Base-by-base conservation (phyloP, 2,329 filamentous ascomycete species). In the Parastagonospora nodorum region DNA sequence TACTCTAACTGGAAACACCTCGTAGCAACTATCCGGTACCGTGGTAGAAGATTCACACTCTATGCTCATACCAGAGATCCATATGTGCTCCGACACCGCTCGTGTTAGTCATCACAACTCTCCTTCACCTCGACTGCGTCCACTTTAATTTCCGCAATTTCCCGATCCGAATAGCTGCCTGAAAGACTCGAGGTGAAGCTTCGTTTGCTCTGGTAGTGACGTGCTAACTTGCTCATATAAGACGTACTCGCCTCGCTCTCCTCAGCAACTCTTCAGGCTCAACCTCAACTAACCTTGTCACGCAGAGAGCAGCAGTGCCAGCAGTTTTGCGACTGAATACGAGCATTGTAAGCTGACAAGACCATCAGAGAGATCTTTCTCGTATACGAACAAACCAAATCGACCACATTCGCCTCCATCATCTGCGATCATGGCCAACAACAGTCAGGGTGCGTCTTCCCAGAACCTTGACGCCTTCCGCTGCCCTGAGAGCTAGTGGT, bases 81-180 rank as follows among this genome's bases (percentile, higher is more conserved):
- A 5, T 24, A 5, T 24, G 3, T 24, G 19, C 19, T 24, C 19
- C 19, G 19, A 24, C 19, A 5, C 19, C 19, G 5, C 19, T 24
- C 3, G 19, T 24, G 19, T 24, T 24, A 24, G 19, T 24, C 5
- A 24, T 24, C 19, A 24, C 6, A 37, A 16, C 16, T 8, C 19
- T 4, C 16, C 37, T 48, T 42, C 45, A 42, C 29, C 24, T 48
- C 14, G 31, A 40, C 4, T 19, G 27, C 10, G 10, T 27, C 16
- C 36, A 28, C 15, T n/a, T 10, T 14, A 16, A 2, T 29, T 29
- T 16, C 15, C 19, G 24, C 39, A 29, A 29, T 36, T 37, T 19
- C 45, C 28, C 3, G n/a, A 29, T 42, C 24, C 4, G 45, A 31
- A 48, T 38, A 28, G 30, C 19, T 42, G 45, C 45, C 45, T 47